phyloP scores from a whole-genome alignment of 177 flowering plant species.

The Vitis hybrid region DNA sequence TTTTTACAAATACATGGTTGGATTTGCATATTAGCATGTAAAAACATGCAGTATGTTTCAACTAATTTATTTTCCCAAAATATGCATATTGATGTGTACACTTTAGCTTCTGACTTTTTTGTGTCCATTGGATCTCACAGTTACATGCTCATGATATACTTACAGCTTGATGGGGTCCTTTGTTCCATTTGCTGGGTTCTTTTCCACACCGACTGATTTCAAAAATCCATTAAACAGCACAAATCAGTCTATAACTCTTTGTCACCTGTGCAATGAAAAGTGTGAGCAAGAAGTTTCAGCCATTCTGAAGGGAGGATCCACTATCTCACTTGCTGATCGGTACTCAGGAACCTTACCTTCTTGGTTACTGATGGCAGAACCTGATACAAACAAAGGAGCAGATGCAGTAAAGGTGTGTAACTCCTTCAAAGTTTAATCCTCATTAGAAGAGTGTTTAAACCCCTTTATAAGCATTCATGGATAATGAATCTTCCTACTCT shows the following conservation, averaged over 20 bases:
- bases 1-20: no score
- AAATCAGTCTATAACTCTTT: no score
- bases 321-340: slow-evolving; percentile 39
- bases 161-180: slow-evolving; percentile 79
- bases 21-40: no score
- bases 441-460: not conserved
- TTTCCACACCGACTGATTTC: slow-evolving; percentile 39
- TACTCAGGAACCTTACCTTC: slow-evolving; percentile 34
- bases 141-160: slow-evolving; percentile 38
- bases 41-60: no score
- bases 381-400: slow-evolving; percentile 15
- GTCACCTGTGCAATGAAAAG: not conserved
- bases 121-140: slow-evolving; percentile 29
- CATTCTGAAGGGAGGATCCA: slow-evolving; percentile 30
- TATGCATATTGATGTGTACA: not conserved
- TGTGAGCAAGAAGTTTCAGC: slow-evolving; percentile 48
- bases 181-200: slow-evolving; percentile 73
- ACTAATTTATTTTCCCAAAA: no score
- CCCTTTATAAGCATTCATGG: not conserved
- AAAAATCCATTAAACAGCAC: slow-evolving; percentile 29
- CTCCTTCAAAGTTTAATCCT: not conserved
- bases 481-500: not conserved
- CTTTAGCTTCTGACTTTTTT: slow-evolving; percentile 24
- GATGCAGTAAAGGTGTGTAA: slow-evolving; percentile 44
- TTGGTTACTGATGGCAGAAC: slow-evolving; percentile 44